Percentiles rank a stretch among this genome's conserved stretches.
Evolutionary conservation across 2,329 filamentous ascomycete genomes (phyloP).

Genomic region (Tolypocladium album): DNA sequence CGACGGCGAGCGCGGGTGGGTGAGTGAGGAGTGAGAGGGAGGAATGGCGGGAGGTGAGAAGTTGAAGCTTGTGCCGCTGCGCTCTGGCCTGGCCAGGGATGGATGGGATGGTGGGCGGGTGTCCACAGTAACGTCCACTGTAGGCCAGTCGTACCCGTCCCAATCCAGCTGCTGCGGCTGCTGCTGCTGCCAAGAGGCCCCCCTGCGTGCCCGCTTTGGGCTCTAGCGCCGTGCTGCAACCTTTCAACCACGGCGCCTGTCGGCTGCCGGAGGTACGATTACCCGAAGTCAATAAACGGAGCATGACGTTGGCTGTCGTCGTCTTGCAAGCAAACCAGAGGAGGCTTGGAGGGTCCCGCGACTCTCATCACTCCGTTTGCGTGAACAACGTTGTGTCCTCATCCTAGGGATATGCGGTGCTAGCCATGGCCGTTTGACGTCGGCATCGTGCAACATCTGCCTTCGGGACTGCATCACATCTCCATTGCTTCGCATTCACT

Average conservation of each 20-base stretch:
- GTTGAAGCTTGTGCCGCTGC: constrained; percentile 13
- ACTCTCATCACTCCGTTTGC: background rate
- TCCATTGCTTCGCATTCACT: no score
- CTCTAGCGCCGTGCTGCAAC: background rate
- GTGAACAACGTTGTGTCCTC: no score
- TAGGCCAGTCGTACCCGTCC: background rate
- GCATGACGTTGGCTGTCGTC: background rate
- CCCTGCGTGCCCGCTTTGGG: background rate
- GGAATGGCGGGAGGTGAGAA: constrained; percentile 10
- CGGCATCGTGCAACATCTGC: no score
- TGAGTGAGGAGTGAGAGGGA: constrained; percentile 5
- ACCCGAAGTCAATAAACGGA: background rate
- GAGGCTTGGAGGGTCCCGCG: background rate
- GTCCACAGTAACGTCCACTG: constrained; percentile 1
- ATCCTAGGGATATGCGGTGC: background rate
- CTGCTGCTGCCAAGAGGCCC: background rate
- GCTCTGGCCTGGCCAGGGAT: background rate
- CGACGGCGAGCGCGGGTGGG: background rate
- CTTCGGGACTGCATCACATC: no score
- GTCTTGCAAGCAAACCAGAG: background rate
- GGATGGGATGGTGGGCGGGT: background rate
- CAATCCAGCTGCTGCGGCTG: background rate
- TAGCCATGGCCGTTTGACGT: background rate
- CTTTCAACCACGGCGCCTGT: no score
- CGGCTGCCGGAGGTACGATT: background rate